Conservation (phyloP, 2,329 filamentous ascomycete species). For the Pseudogymnoascus sp. region DNA sequence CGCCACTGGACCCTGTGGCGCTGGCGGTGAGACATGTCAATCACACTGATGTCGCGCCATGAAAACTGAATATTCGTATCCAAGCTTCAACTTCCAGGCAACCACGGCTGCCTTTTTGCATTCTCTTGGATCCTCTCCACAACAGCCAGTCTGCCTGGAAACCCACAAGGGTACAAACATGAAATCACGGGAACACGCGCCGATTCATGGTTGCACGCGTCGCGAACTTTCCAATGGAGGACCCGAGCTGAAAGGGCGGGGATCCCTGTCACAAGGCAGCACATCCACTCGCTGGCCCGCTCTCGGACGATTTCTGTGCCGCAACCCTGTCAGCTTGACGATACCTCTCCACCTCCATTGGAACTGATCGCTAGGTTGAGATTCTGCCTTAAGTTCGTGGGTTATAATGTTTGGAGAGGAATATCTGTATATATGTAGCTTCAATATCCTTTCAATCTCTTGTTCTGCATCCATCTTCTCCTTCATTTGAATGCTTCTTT, state of each 20-base stretch:
- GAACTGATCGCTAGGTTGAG: not conserved
- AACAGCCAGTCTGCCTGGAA: not conserved
- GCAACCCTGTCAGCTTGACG: not conserved
- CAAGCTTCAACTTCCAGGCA: not conserved
- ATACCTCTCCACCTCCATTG: not conserved
- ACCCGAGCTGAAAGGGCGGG: not conserved
- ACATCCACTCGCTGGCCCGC: slow-evolving; percentile 1
- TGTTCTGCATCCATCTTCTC: not conserved
- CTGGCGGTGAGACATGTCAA: not conserved
- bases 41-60: not conserved
- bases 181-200: slow-evolving; percentile 1
- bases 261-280: not conserved
- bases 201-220: not conserved
- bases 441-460: not conserved
- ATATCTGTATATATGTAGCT: slow-evolving; percentile 6
- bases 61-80: not conserved
- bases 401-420: not conserved
- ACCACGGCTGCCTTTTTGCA: not conserved
- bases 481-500: not conserved
- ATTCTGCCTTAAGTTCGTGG: not conserved
- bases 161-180: not conserved
- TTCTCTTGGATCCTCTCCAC: not conserved
- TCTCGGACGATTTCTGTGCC: slow-evolving; percentile 2
- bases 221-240: not conserved
- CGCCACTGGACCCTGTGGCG: slow-evolving; percentile 4